Conservation (phyloP, 768 basidiomycete genomes). For the Amylocystis lapponica region DNA sequence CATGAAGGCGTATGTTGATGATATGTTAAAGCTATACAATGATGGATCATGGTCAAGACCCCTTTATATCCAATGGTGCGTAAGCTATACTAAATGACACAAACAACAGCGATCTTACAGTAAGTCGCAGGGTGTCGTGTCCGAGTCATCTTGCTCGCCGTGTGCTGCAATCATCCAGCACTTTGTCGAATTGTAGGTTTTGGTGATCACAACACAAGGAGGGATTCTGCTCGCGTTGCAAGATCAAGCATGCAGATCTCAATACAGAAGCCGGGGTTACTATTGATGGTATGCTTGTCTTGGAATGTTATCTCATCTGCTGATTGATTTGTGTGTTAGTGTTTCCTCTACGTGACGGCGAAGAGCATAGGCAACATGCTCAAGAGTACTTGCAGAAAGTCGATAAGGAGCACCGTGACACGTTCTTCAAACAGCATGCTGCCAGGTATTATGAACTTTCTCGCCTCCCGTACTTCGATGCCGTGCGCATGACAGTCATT, state of each 20-base stretch:
- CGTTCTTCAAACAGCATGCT: conserved; percentile 12
- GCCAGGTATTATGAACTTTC: conserved; percentile 12
- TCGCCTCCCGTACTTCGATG: conserved; percentile 26
- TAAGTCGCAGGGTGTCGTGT: conserved; percentile 13
- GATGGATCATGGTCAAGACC: conserved; percentile 12
- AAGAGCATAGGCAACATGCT: conserved; percentile 7
- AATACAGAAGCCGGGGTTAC: conserved; percentile 6
- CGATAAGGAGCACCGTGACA: conserved; percentile 8
- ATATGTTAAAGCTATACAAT: conserved; percentile 14
- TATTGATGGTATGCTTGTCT: conserved; percentile 2
- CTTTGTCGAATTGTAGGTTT: too few relatives aligned
- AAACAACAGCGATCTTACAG: background rate
- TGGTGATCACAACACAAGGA: too few relatives aligned
- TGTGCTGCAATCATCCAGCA: conserved; percentile 33
- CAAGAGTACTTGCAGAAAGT: conserved; percentile 6
- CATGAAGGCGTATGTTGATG: conserved; percentile 9
- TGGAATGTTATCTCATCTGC: background rate
- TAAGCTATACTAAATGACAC: background rate
- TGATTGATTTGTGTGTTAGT: conserved; percentile 6
- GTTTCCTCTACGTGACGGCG: conserved; percentile 3
- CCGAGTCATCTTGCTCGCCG: conserved; percentile 16
- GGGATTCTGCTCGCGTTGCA: too few relatives aligned
- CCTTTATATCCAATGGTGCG: background rate
- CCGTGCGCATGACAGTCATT: conserved; percentile 20
- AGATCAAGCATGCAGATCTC: too few relatives aligned